Evolutionary conservation across 2,329 filamentous ascomycete species (phyloP).

Genomic region (Fusarium cicatricum): DNA sequence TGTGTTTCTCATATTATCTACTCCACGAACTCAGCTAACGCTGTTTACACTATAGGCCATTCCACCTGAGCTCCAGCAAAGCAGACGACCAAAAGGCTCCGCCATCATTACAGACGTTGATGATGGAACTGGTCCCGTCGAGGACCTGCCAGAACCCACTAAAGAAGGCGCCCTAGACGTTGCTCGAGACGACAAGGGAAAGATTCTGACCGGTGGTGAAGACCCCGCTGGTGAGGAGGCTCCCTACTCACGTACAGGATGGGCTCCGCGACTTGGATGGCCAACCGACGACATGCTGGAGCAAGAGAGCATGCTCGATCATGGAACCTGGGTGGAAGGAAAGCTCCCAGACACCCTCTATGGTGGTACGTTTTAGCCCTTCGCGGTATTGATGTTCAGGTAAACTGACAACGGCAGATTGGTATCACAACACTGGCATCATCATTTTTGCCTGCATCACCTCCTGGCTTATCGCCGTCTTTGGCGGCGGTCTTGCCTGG

Average conservation of each 20-base stretch:
- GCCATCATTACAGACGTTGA: conserved; percentile 83
- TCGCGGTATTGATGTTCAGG: not conserved
- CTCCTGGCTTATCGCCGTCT: conserved; percentile 88
- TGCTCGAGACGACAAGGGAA: conserved; percentile 58
- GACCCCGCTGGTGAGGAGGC: conserved; percentile 61
- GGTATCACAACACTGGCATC: conserved; percentile 97
- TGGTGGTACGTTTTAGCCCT: conserved; percentile 68
- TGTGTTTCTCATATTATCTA: conserved; percentile 54
- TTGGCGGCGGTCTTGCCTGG: conserved; percentile 94
- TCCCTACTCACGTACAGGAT: conserved; percentile 70
- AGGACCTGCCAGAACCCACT: conserved; percentile 79
- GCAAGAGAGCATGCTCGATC: conserved; percentile 79
- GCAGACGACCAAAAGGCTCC: conserved; percentile 62
- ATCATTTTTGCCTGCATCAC: conserved; percentile 91
- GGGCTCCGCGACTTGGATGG: conserved; percentile 87
- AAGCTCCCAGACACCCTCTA: conserved; percentile 89
- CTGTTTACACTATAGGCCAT: conserved; percentile 44
- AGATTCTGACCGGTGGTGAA: conserved; percentile 58
- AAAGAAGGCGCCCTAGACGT: conserved; percentile 73
- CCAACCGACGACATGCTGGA: conserved; percentile 64
- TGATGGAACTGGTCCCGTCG: conserved; percentile 72
- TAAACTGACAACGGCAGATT: conserved; percentile 65
- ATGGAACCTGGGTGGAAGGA: conserved; percentile 86
- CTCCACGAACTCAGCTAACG: conserved; percentile 13
- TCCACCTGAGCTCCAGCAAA: conserved; percentile 48